Evolutionary conservation across 148 eudicot genomes (phyloP), one percentile per base, ranked within the genome.

Genomic region (Fagopyrum tataricum): DNA sequence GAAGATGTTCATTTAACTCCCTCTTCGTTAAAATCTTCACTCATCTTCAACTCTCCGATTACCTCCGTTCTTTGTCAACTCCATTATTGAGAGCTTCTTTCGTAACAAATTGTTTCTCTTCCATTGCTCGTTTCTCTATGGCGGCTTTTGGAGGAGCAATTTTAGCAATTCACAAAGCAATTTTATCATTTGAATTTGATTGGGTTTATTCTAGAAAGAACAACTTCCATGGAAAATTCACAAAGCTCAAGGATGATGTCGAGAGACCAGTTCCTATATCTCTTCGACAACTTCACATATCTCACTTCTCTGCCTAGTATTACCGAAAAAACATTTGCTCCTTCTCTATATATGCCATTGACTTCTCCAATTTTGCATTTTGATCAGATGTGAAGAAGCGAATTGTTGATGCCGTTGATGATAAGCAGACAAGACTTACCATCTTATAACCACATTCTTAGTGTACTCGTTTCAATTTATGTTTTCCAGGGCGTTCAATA

Each of bases 261-360:
- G 1, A 86, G 87, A 74, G 90, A 91, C 9, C 88, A 91, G 61
- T 59, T 91, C 31, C 84, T 91, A 49, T 77, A 83, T 62, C 90
- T 93, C 67, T 93, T 93, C 42, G 74, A 88, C 39, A 87, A 92
- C 10, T 93, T 93, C 78, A 79, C 87, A 53, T 67, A 55, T 42
- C 89, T 87, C 81, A 91, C 89, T 67, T 89, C 97, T 70, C 92
- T 77, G 18, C 86, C 92, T 61, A 92, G 98, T 90, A 68, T 31
- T 31, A 31, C 37, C 37, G 2, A 31, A 31, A 31, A 12, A 59
- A 26, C 18, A 5, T 18, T 44, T 20, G 14, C 14, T 11, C 8
- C 44, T 18, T 44, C 20, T 47, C 4, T 31, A 5, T 72, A 15
- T 55, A 4, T 56, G 23, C 71, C 7, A 37, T 0, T 4, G n/a